Conservation (phyloP, 2,329 filamentous ascomycete genomes). For the Aschersonia sp. region DNA sequence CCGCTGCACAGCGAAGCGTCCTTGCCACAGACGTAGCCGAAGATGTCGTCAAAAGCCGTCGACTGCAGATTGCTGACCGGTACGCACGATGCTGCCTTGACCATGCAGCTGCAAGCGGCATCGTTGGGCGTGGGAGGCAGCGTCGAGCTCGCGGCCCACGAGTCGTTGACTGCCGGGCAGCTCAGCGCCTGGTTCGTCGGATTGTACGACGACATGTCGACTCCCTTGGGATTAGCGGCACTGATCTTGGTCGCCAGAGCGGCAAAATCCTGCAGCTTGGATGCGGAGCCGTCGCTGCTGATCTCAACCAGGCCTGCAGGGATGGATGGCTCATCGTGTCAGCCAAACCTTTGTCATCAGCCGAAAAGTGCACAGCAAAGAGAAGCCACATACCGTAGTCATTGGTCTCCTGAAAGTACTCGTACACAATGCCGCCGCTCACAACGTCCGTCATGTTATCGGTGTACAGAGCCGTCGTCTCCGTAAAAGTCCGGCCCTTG, state of each 20-base stretch:
- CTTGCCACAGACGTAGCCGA: constrained; percentile 57
- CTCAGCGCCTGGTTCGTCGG: constrained; percentile 57
- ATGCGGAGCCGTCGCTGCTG: constrained; percentile 36
- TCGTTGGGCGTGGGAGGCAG: constrained; percentile 76
- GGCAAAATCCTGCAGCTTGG: constrained; percentile 59
- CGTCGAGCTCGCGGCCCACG: constrained; percentile 49
- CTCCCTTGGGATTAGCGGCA: constrained; percentile 49
- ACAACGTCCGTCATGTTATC: constrained; percentile 72
- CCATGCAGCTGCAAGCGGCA: constrained; percentile 77
- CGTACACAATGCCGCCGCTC: constrained; percentile 96
- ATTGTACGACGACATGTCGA: constrained; percentile 53
- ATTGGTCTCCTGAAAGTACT: constrained; percentile 90
- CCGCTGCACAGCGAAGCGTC: constrained; percentile 45
- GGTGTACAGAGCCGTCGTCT: constrained; percentile 70
- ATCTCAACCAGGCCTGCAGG: constrained; percentile 49
- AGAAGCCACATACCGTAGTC: constrained; percentile 51
- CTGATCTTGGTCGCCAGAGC: constrained; percentile 56
- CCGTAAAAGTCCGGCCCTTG: constrained; percentile 64
- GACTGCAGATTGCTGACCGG: constrained; percentile 42
- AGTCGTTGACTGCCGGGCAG: constrained; percentile 52
- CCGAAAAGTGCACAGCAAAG: not conserved
- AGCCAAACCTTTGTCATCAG: not conserved
- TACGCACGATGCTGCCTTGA: constrained; percentile 56
- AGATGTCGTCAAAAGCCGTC: constrained; percentile 53
- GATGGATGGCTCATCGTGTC: not conserved